phyloP scores from a whole-genome alignment of 176 grass and related monocot genomes.

The Rhynchospora breviuscula region DNA sequence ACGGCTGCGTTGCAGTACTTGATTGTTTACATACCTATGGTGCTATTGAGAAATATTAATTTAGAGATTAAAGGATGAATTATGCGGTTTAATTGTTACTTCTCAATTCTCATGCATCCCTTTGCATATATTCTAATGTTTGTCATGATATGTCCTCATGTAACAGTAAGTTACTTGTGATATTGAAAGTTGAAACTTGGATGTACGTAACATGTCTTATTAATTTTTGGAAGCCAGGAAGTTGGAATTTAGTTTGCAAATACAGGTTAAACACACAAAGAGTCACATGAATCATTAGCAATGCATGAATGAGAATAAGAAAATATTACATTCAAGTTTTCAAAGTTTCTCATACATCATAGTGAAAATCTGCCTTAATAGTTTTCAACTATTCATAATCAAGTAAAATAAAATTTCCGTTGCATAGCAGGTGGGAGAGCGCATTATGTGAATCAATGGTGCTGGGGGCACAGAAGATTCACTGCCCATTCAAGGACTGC shows the following conservation, averaged over 20 bases:
- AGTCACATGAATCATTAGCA: neutral
- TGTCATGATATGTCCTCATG: too few relatives aligned
- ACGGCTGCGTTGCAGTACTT: neutral
- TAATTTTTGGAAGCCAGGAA: neutral
- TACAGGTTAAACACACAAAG: neutral
- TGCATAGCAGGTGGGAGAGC: constrained; percentile 37
- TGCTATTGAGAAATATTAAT: neutral
- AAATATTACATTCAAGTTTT: neutral
- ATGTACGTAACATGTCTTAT: neutral
- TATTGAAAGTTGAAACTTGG: neutral
- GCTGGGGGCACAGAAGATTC: constrained; percentile 11
- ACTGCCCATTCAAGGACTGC: constrained; percentile 71
- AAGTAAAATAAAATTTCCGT: constrained; percentile 8
- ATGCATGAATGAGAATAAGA: neutral
- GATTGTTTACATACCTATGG: neutral
- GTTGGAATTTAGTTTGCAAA: neutral
- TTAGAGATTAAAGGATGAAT: neutral
- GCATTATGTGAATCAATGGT: constrained; percentile 45
- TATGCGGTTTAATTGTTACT: too few relatives aligned
- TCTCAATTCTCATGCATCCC: too few relatives aligned
- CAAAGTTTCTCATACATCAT: neutral
- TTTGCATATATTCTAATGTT: too few relatives aligned
- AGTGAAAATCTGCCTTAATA: neutral
- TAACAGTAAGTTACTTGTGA: neutral
- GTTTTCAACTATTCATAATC: constrained; percentile 28